Conservation (phyloP, 169 alveolate species). For the Plasmodium billcollinsi region DNA sequence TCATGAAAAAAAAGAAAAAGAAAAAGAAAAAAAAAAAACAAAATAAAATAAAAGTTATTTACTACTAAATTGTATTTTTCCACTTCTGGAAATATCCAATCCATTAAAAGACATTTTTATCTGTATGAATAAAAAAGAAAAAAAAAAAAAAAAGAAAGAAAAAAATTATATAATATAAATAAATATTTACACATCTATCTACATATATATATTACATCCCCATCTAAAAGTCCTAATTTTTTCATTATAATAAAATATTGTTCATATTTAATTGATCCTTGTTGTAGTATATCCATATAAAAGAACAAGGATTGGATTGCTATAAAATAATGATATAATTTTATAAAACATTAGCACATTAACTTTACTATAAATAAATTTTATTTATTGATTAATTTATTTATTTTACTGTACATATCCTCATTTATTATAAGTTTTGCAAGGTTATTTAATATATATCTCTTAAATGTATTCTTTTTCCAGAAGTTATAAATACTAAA, state of each 20-base stretch:
- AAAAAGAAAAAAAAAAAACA: slow-evolving; percentile 2
- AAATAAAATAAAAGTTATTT: no score
- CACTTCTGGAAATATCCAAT: slow-evolving; percentile 37
- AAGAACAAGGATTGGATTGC: slow-evolving; percentile 6
- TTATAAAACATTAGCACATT: no score
- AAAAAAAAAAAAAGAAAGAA: no score
- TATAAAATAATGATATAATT: no score
- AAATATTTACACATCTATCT: no score
- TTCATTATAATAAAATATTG: slow-evolving; percentile 50
- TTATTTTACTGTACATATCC: slow-evolving; percentile 42
- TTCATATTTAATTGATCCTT: slow-evolving; percentile 62
- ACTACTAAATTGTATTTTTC: slow-evolving; percentile 49
- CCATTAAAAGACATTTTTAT: slow-evolving; percentile 53
- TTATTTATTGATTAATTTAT: neutral
- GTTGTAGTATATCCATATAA: slow-evolving; percentile 45
- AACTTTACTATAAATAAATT: no score
- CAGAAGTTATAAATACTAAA: slow-evolving; percentile 64
- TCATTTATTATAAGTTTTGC: slow-evolving; percentile 49
- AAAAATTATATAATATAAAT: no score
- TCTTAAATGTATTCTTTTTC: slow-evolving; percentile 40
- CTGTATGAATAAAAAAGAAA: neutral
- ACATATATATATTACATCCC: slow-evolving; percentile 19
- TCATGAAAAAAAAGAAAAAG: no score
- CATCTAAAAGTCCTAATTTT: slow-evolving; percentile 53
- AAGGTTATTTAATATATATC: slow-evolving; percentile 47